Evolutionary conservation across 2,329 filamentous ascomycete species (phyloP).

Genomic region (Byssochlamys sp.): DNA sequence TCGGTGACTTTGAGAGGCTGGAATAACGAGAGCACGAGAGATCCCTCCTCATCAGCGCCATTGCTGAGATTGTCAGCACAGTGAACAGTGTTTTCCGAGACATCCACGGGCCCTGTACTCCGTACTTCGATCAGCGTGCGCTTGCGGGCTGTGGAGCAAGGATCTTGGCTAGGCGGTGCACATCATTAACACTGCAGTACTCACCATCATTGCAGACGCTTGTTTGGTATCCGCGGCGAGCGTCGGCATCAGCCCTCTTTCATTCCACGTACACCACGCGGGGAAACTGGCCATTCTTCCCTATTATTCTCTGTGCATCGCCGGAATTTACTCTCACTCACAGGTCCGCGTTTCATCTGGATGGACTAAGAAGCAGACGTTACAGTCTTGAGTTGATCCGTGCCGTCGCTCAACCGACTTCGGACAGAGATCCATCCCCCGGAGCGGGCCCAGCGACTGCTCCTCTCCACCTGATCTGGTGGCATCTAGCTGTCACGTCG

Average conservation of each 20-base stretch:
- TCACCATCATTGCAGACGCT: neutral
- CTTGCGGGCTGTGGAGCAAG: neutral
- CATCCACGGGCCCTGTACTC: neutral
- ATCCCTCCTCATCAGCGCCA: neutral
- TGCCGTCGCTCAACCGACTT: neutral
- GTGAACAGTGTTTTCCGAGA: neutral
- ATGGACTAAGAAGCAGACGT: neutral
- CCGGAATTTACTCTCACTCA: neutral
- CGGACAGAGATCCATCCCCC: neutral
- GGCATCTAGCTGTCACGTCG: neutral
- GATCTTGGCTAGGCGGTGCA: neutral
- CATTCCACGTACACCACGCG: neutral
- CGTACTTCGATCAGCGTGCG: neutral
- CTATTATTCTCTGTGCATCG: neutral
- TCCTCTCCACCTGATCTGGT: neutral
- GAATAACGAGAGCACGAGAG: neutral
- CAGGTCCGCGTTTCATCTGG: neutral
- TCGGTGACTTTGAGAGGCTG: neutral
- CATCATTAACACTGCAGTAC: neutral
- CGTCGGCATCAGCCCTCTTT: neutral
- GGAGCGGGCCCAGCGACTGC: neutral
- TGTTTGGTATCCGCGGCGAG: neutral
- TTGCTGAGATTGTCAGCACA: neutral
- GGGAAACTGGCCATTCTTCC: neutral
- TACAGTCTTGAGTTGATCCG: neutral